Conservation (phyloP, 805 yeast species). For the Candida endomychidarum region DNA sequence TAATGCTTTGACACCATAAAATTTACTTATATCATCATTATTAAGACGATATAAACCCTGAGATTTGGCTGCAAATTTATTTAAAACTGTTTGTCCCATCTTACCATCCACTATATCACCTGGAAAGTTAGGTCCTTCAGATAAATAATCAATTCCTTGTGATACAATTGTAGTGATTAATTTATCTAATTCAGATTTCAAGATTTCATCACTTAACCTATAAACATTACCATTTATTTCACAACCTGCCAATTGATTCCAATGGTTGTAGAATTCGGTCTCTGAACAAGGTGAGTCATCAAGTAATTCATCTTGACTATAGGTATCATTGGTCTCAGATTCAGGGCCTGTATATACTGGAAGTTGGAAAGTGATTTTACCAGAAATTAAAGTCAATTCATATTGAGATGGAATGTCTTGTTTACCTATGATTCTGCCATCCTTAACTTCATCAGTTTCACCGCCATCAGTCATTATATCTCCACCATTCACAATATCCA, state of each 20-base stretch:
- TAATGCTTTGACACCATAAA: slow-evolving; percentile 64
- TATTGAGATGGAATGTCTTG: slow-evolving; percentile 32
- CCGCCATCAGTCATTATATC: neutral
- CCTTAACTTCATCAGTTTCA: neutral
- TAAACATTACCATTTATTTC: slow-evolving; percentile 47
- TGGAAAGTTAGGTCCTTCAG: slow-evolving; percentile 1
- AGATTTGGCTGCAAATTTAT: slow-evolving; percentile 6
- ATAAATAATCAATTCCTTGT: slow-evolving; percentile 21
- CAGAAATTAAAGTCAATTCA: slow-evolving; percentile 28
- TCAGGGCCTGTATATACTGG: slow-evolving; percentile 25
- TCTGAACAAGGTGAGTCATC: slow-evolving; percentile 54
- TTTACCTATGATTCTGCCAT: slow-evolving; percentile 23
- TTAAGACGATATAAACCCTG: slow-evolving; percentile 36
- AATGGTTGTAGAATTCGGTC: slow-evolving; percentile 49
- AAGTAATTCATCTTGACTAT: slow-evolving; percentile 14
- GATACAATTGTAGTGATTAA: slow-evolving; percentile 29
- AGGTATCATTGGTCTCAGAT: neutral
- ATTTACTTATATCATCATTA: slow-evolving; percentile 44
- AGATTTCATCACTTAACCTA: slow-evolving; percentile 23
- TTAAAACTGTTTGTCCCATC: neutral
- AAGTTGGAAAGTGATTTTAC: slow-evolving; percentile 28
- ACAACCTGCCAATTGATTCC: slow-evolving; percentile 59
- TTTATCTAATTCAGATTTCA: slow-evolving; percentile 27
- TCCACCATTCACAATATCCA: slow-evolving; percentile 5
- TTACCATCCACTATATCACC: neutral